Conservation (phyloP, 225 moss, liverwort and hornwort genomes). For the Asterella californica region DNA sequence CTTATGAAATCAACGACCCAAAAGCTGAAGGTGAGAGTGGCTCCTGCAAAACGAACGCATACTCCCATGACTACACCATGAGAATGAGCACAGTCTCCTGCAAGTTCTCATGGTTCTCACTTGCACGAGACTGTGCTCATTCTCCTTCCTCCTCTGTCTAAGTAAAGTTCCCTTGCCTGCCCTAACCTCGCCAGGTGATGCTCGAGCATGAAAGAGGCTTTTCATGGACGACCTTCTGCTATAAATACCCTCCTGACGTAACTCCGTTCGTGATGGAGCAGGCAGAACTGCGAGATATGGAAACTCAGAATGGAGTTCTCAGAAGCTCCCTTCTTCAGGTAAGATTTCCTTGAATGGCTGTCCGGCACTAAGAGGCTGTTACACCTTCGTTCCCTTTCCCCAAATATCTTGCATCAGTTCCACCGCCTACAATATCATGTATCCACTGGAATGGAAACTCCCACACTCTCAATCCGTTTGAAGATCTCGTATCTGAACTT, state of each 20-base stretch:
- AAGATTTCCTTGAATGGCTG: not conserved
- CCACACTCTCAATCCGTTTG: too few relatives aligned
- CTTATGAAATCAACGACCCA: constrained; percentile 56
- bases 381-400: not conserved
- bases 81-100: too few relatives aligned
- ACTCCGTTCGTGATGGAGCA: not conserved
- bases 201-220: not conserved
- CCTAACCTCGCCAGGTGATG: too few relatives aligned
- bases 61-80: too few relatives aligned
- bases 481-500: too few relatives aligned
- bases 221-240: not conserved
- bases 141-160: not conserved
- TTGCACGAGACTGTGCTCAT: not conserved
- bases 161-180: not conserved
- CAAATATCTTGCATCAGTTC: not conserved
- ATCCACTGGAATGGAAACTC: too few relatives aligned
- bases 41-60: too few relatives aligned
- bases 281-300: constrained; percentile 60
- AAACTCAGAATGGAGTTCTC: constrained; percentile 55
- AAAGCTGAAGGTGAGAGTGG: constrained; percentile 39
- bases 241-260: not conserved
- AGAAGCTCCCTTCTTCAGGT: constrained; percentile 54
- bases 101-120: not conserved
- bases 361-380: not conserved
- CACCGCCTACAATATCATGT: not conserved